Conservation (phyloP, 2,329 filamentous ascomycete species). For the Colletotrichum cordylinicola region DNA sequence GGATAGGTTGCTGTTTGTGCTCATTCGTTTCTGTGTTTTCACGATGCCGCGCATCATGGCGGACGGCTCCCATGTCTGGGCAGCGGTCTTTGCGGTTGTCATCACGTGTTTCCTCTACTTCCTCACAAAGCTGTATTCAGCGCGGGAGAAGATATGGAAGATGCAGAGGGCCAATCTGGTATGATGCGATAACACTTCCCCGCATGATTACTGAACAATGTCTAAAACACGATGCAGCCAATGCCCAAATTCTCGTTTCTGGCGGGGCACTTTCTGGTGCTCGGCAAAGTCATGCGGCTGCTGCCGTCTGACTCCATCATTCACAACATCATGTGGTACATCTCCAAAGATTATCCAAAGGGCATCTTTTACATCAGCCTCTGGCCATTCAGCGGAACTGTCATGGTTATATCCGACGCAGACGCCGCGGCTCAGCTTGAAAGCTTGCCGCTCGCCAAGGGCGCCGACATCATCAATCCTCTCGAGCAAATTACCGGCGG, state of each 20-base stretch:
- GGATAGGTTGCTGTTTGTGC: not conserved
- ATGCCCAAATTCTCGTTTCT: slow-evolving; percentile 24
- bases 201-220: not conserved
- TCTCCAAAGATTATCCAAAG: not conserved
- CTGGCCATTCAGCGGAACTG: slow-evolving; percentile 30
- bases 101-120: not conserved
- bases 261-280: slow-evolving; percentile 28
- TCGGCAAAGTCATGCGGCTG: slow-evolving; percentile 18
- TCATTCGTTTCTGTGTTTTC: not conserved
- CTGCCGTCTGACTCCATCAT: slow-evolving; percentile 27
- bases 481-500: slow-evolving; percentile 34
- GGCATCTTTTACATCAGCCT: slow-evolving; percentile 30
- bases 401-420: slow-evolving; percentile 24
- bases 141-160: not conserved
- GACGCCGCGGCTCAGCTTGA: slow-evolving; percentile 28
- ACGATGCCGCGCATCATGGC: not conserved
- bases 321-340: slow-evolving; percentile 31
- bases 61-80: not conserved
- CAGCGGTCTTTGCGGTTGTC: not conserved
- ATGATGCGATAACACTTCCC: not conserved
- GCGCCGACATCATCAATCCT: slow-evolving; percentile 32
- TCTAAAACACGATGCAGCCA: not conserved
- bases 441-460: slow-evolving; percentile 26
- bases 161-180: not conserved
- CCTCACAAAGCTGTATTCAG: not conserved